Evolutionary conservation across 108 stramenopile genomes (phyloP).

Genomic region (Nannochloropsis oceanica): DNA sequence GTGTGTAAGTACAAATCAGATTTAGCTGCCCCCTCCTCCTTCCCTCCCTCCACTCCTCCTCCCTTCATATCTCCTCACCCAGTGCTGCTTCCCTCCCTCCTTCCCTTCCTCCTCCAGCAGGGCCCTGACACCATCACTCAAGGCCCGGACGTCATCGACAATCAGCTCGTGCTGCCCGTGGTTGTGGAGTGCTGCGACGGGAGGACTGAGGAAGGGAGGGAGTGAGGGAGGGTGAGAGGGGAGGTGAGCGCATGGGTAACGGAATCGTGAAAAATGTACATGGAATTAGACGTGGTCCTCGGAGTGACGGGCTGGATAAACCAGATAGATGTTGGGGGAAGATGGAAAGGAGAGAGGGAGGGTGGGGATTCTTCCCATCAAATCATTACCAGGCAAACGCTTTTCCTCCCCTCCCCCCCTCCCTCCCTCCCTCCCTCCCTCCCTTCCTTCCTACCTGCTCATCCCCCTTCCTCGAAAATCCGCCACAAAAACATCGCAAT

Average conservation of each 20-base stretch:
- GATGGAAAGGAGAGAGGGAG: neutral
- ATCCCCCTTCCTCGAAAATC: neutral
- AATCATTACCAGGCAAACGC: neutral
- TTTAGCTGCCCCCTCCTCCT: too few relatives aligned
- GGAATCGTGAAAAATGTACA: neutral
- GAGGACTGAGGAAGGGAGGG: neutral
- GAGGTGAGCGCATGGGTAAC: neutral
- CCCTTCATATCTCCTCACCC: neutral
- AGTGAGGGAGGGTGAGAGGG: neutral
- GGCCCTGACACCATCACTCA: neutral
- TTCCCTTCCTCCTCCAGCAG: neutral
- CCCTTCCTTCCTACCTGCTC: neutral
- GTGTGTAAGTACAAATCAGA: too few relatives aligned
- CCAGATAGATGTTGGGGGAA: neutral
- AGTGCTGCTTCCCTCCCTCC: neutral
- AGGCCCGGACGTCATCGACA: neutral
- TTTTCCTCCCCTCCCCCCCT: neutral
- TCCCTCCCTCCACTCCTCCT: neutral
- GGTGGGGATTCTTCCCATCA: neutral
- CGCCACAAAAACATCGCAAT: neutral
- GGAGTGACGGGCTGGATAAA: neutral
- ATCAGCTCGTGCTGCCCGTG: neutral
- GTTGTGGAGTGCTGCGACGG: neutral
- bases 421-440: neutral
- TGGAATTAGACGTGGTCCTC: neutral